Evolutionary conservation across 345 rosid species (phyloP).

Genomic region (Garcia nutans): DNA sequence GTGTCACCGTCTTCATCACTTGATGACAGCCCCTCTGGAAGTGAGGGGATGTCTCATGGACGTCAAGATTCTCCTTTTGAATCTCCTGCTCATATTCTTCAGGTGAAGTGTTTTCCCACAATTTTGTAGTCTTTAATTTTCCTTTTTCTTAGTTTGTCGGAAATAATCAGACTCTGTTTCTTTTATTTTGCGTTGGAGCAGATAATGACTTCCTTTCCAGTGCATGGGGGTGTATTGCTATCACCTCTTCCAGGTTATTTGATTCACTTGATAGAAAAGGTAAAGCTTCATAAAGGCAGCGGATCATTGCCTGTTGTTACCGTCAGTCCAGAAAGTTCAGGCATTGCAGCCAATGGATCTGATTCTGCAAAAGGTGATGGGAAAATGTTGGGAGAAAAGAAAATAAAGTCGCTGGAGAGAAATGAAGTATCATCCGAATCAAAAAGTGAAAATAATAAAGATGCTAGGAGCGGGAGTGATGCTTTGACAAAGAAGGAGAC

Average conservation of each 20-base stretch:
- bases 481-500: slow-evolving; percentile 37
- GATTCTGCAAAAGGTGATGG: slow-evolving; percentile 43
- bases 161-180: slow-evolving; percentile 24
- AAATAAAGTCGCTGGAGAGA: slow-evolving; percentile 39
- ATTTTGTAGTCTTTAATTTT: slow-evolving; percentile 27
- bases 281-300: slow-evolving; percentile 36
- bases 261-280: slow-evolving; percentile 47
- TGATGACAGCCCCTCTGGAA: slow-evolving; percentile 68
- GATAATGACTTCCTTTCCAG: slow-evolving; percentile 75
- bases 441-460: slow-evolving; percentile 36
- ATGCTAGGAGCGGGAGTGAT: slow-evolving; percentile 29
- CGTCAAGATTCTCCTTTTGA: slow-evolving; percentile 45
- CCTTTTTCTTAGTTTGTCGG: neutral
- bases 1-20: slow-evolving; percentile 69
- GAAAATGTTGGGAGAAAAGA: slow-evolving; percentile 44
- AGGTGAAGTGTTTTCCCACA: slow-evolving; percentile 45
- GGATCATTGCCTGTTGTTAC: slow-evolving; percentile 31
- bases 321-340: slow-evolving; percentile 28
- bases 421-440: slow-evolving; percentile 41
- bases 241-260: slow-evolving; percentile 83
- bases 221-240: slow-evolving; percentile 46
- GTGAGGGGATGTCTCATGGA: slow-evolving; percentile 55
- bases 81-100: slow-evolving; percentile 67
- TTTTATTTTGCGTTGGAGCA: slow-evolving; percentile 44
- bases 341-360: slow-evolving; percentile 28